Evolutionary conservation across 2,329 filamentous ascomycete genomes (phyloP), one percentile per base, ranked within the genome.

Genomic region (Exophiala mesophila): DNA sequence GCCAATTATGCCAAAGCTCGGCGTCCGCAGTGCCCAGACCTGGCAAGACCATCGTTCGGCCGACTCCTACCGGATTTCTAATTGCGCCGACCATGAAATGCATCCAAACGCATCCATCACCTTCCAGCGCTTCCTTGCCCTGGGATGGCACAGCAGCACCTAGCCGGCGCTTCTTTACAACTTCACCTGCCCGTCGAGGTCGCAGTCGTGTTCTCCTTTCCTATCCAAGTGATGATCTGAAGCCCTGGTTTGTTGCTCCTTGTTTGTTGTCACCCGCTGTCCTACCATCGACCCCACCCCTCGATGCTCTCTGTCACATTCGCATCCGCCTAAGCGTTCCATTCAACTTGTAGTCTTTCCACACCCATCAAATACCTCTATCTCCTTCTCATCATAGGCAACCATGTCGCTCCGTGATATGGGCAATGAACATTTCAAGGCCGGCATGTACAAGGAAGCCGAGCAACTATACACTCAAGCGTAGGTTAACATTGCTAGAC

Each of bases 401-500:
- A 34, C 30, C n/a, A 49, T 49, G 47, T 16, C 17, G 36, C 17
- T 45, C 20, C 41, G 45, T 10, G 58, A 66, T 35, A 67, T 64
- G 50, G 68, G 67, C 43, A 71, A 71, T 42, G 58, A 65, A 52
- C 64, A 66, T 52, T 71, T 63, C 59, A 69, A 70, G 43, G 58
- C 63, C 21, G 67, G 65, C 10, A 63, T 70, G 32, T 71, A 62
- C 50, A 60, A 55, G 36, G 67, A 66, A 15, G 68, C 68, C 13
- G 68, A 71, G 55, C 63, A 69, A n/a, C 55, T 63, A 35, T 71
- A 63, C 51, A 67, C 67, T 4, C 66, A 70, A 60, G 68, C 68
- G 68, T 69, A 55, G 57, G 62, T 55, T 26, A 12, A 26, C 23
- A 12, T 26, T 26, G 23, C 23, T 6, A 26, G 23, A 26, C 12